A percentile compares a stretch with the other conserved stretches of the same genome.
phyloP scores from a whole-genome alignment of 179 eudicot genomes.

The Heliamphora pulchella region DNA sequence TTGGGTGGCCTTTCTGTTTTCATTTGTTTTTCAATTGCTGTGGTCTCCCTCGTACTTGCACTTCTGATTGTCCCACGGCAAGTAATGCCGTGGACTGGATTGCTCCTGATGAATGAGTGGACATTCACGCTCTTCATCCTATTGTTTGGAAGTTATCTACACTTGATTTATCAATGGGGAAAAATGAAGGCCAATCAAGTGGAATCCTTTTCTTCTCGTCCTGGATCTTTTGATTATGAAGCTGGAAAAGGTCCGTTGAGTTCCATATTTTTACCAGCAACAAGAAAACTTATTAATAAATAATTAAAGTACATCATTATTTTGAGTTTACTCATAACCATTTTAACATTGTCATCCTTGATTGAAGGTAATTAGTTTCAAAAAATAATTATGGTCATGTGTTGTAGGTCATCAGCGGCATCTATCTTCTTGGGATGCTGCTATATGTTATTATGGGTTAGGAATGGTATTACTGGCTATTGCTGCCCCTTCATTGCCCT shows the following conservation, averaged over 20 bases:
- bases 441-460: constrained; percentile 52
- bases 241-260: constrained; percentile 56
- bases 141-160: constrained; percentile 66
- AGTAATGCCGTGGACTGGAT: constrained; percentile 94
- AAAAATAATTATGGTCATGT: constrained; percentile 15
- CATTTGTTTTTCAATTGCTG: constrained; percentile 54
- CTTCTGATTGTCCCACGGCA: constrained; percentile 75
- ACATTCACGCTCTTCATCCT: constrained; percentile 70
- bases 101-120: constrained; percentile 88
- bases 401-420: constrained; percentile 59
- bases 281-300: no score
- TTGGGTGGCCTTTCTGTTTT: constrained; percentile 69
- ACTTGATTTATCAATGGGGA: constrained; percentile 56
- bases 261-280: no score
- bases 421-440: constrained; percentile 42
- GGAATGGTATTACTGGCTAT: constrained; percentile 62
- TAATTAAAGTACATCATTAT: no score
- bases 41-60: constrained; percentile 57
- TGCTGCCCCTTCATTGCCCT: constrained; percentile 66
- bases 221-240: constrained; percentile 43
- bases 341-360: neutral
- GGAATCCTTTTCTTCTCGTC: constrained; percentile 36
- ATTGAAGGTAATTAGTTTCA: constrained; percentile 7
- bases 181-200: constrained; percentile 38
- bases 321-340: neutral